phyloP scores from a whole-genome alignment of 768 basidiomycete species.

The Russula olivacea region DNA sequence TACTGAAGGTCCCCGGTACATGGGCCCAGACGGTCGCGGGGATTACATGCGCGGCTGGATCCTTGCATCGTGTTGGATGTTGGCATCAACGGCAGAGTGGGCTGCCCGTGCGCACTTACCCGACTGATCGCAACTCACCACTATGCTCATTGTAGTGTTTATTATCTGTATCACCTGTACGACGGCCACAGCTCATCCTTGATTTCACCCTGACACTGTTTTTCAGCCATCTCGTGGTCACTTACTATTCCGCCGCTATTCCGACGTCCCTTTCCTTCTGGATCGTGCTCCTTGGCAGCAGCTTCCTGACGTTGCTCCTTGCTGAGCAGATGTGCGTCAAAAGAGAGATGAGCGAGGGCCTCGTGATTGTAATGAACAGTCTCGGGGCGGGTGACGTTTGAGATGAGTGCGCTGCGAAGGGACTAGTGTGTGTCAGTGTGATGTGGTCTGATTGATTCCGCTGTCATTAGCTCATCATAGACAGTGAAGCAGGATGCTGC shows the following conservation, averaged over 20 bases:
- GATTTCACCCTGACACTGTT: slow-evolving; percentile 90
- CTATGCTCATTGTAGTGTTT: slow-evolving; percentile 42
- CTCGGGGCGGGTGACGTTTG: slow-evolving; percentile 50
- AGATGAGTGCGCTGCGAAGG: slow-evolving; percentile 45
- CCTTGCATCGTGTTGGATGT: slow-evolving; percentile 80
- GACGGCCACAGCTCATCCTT: slow-evolving; percentile 88
- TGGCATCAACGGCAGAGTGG: slow-evolving; percentile 80
- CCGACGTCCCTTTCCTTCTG: slow-evolving; percentile 95
- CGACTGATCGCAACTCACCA: slow-evolving; percentile 14
- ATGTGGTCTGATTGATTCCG: background rate
- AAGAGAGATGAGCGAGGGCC: slow-evolving; percentile 83
- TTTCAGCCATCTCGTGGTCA: slow-evolving; percentile 88
- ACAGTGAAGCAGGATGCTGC: background rate
- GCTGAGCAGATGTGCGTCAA: slow-evolving; percentile 91
- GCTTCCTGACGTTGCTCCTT: slow-evolving; percentile 66
- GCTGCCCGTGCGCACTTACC: slow-evolving; percentile 33
- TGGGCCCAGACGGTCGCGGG: slow-evolving; percentile 58
- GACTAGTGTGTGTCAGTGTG: slow-evolving; percentile 34
- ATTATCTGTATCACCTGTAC: slow-evolving; percentile 84
- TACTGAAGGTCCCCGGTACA: slow-evolving; percentile 49
- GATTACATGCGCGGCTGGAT: slow-evolving; percentile 88
- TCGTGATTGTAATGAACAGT: slow-evolving; percentile 45
- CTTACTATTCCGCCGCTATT: slow-evolving; percentile 77
- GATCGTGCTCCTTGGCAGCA: slow-evolving; percentile 65
- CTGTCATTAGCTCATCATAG: slow-evolving; percentile 14